phyloP scores from a whole-genome alignment of 2,329 filamentous ascomycete genomes.

The Cytospora paraplurivora region DNA sequence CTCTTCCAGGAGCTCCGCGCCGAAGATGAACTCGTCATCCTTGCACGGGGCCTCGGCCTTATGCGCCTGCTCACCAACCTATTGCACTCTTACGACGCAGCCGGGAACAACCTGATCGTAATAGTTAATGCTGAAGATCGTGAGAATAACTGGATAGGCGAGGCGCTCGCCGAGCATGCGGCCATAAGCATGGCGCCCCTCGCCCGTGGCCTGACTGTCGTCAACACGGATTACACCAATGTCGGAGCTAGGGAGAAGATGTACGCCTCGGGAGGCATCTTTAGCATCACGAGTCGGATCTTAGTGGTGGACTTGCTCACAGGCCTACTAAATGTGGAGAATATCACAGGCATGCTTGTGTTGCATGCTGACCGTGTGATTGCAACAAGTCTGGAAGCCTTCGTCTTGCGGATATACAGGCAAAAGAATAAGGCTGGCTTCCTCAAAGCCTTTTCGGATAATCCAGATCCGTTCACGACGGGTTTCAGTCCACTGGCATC shows the following conservation, averaged over 20 bases:
- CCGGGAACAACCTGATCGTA: conserved; percentile 88
- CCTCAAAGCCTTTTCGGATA: conserved; percentile 93
- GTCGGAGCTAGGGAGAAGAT: conserved; percentile 87
- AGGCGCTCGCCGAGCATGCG: conserved; percentile 92
- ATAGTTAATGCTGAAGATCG: conserved; percentile 87
- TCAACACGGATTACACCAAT: conserved; percentile 93
- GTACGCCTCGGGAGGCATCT: conserved; percentile 85
- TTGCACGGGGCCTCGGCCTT: conserved; percentile 89
- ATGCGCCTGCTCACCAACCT: conserved; percentile 94
- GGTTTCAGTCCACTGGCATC: conserved; percentile 86
- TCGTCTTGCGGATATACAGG: conserved; percentile 89
- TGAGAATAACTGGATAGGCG: conserved; percentile 96
- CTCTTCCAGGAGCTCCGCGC: conserved; percentile 87
- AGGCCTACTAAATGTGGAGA: conserved; percentile 77
- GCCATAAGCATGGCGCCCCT: conserved; percentile 81
- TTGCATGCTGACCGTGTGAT: conserved; percentile 86
- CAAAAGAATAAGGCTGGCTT: conserved; percentile 95
- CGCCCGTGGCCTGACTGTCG: conserved; percentile 82
- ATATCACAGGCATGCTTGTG: conserved; percentile 82
- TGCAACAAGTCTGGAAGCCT: conserved; percentile 88
- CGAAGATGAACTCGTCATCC: conserved; percentile 91
- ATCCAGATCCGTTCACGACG: conserved; percentile 83
- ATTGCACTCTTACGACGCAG: conserved; percentile 93
- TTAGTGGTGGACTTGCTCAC: conserved; percentile 91
- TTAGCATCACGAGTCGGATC: conserved; percentile 95